phyloP scores from a whole-genome alignment of 2,329 filamentous ascomycete species.

The Cladosporium cucumerinum region DNA sequence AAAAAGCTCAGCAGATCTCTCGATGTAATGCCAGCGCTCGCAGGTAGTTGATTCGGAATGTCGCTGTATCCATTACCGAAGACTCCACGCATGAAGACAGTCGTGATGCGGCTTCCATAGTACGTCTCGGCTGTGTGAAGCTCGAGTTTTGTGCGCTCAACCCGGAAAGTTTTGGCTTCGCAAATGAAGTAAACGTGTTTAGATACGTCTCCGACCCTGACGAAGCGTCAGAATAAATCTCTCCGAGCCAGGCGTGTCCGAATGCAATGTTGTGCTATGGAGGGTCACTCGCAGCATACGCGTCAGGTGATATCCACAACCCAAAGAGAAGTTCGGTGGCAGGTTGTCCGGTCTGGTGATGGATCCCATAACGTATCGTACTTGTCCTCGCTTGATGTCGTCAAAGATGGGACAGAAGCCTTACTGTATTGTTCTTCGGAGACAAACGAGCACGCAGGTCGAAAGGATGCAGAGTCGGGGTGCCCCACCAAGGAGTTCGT shows the following conservation, averaged over 20 bases:
- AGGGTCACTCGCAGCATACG: no score
- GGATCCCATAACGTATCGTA: no score
- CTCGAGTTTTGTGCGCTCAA: background rate
- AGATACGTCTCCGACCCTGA: background rate
- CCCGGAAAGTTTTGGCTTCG: no score
- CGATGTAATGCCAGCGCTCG: slow-evolving; percentile 33
- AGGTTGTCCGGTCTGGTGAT: no score
- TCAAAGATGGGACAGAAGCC: no score
- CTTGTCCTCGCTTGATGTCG: no score
- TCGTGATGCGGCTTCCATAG: slow-evolving; percentile 27
- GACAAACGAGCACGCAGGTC: no score
- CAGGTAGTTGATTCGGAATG: slow-evolving; percentile 30
- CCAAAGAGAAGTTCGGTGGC: no score
- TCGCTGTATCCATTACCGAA: slow-evolving; percentile 39
- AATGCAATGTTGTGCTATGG: background rate
- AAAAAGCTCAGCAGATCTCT: slow-evolving; percentile 35
- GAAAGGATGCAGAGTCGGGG: no score
- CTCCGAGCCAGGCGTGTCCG: background rate
- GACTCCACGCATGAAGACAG: slow-evolving; percentile 32
- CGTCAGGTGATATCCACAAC: no score
- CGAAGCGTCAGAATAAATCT: background rate
- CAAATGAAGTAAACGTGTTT: background rate
- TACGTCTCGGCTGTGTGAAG: slow-evolving; percentile 18
- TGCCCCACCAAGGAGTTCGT: background rate
- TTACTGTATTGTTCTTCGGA: no score